phyloP scores from a whole-genome alignment of 2,329 filamentous ascomycete genomes.

The Beauveria sp. region DNA sequence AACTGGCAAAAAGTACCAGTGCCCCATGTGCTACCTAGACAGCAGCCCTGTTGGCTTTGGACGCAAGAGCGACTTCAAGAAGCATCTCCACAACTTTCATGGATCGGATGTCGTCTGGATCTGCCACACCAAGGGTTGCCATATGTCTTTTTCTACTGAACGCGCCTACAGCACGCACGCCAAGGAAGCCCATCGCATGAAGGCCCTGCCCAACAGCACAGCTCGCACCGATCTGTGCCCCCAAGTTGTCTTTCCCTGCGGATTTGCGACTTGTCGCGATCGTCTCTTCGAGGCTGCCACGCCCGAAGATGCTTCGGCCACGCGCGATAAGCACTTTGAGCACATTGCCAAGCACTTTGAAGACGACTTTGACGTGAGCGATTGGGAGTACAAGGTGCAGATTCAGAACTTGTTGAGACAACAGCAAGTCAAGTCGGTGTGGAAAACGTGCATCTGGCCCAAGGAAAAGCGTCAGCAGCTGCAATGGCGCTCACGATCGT shows the following conservation, averaged over 20 bases:
- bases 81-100: constrained; percentile 41
- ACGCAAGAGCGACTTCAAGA: constrained; percentile 41
- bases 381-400: constrained; percentile 37
- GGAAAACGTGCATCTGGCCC: constrained; percentile 39
- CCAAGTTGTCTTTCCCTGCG: constrained; percentile 37
- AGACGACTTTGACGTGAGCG: constrained; percentile 32
- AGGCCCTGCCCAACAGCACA: constrained; percentile 32
- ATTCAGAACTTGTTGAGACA: constrained; percentile 38
- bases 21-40: constrained; percentile 38
- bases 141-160: constrained; percentile 37
- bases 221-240: constrained; percentile 34
- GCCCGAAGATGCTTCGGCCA: constrained; percentile 27
- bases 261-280: constrained; percentile 35
- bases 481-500: constrained; percentile 33
- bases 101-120: constrained; percentile 35
- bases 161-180: constrained; percentile 37
- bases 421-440: constrained; percentile 33
- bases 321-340: constrained; percentile 38
- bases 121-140: constrained; percentile 34
- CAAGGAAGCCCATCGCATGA: constrained; percentile 35
- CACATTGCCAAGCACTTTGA: constrained; percentile 41
- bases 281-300: constrained; percentile 33
- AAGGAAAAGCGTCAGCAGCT: constrained; percentile 35
- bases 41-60: constrained; percentile 38
- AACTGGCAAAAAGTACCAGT: constrained; percentile 36